Conservation (phyloP, 768 basidiomycete species). For the Pleurotus ostreatus region DNA sequence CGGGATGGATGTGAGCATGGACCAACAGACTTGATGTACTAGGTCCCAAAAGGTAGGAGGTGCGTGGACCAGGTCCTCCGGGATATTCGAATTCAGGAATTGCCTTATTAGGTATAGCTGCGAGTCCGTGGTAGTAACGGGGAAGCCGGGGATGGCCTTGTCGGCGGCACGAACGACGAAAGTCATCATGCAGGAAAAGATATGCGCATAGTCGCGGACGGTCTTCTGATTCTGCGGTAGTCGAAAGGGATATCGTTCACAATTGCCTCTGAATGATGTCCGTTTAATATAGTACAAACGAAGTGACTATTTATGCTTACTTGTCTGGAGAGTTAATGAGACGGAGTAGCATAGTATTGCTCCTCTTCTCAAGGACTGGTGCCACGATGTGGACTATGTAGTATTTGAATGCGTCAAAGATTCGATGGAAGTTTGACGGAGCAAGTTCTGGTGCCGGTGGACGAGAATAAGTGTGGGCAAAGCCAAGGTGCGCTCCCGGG, state of each 20-base stretch:
- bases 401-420: not conserved
- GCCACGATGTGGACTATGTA: not conserved
- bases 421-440: too few relatives aligned
- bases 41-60: not conserved
- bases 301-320: not conserved
- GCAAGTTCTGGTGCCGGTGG: too few relatives aligned
- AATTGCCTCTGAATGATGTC: not conserved
- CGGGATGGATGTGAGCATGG: not conserved
- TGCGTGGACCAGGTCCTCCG: not conserved
- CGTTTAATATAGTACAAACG: not conserved
- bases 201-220: not conserved
- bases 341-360: not conserved
- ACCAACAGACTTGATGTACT: not conserved
- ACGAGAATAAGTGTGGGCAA: too few relatives aligned
- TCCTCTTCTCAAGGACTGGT: not conserved
- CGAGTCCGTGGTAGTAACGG: not conserved
- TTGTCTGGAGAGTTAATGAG: not conserved
- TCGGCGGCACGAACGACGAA: not conserved
- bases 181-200: not conserved
- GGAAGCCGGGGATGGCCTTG: not conserved
- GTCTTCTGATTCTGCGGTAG: not conserved
- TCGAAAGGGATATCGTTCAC: not conserved
- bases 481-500: too few relatives aligned
- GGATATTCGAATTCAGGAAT: too few relatives aligned
- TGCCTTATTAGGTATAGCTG: too few relatives aligned